These are phyloP conservation scores for Fusarium drepaniforme DNA, from an alignment of 2,329 filamentous ascomycete species.

Conservation along the genomic window DNA sequence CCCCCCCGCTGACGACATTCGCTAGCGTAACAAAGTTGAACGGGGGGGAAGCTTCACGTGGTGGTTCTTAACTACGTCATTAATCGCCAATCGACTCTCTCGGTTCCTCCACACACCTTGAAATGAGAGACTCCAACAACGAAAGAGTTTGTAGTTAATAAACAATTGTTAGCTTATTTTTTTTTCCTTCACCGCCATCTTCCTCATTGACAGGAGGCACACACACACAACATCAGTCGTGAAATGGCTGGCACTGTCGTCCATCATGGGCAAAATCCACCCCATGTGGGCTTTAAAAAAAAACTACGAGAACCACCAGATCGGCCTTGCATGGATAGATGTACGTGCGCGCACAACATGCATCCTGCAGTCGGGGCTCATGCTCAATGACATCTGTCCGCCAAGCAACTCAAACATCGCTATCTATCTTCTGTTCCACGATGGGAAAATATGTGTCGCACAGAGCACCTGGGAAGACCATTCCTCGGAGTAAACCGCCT, in stretches of 20 bases:
- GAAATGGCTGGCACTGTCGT: background rate
- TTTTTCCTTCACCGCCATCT: background rate
- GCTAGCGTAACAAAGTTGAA: constrained; percentile 12
- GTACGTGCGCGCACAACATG: constrained; percentile 2
- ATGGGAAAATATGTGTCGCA: background rate
- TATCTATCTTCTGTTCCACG: background rate
- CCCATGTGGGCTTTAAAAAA: background rate
- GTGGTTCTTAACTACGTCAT: constrained; percentile 25
- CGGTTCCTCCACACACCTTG: background rate
- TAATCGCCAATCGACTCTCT: background rate
- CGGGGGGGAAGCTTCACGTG: constrained; percentile 26
- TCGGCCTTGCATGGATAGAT: constrained; percentile 27
- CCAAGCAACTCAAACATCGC: background rate
- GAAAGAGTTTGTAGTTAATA: background rate
- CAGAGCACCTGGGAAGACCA: background rate
- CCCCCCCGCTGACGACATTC: constrained; percentile 35
- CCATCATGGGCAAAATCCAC: background rate
- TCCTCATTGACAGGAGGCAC: background rate
- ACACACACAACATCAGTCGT: background rate
- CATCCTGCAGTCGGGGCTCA: background rate
- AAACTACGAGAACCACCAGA: constrained; percentile 25
- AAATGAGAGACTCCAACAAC: background rate
- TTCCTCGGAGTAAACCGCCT: background rate
- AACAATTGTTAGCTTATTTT: background rate
- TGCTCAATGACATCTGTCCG: constrained; percentile 4